phyloP scores from a whole-genome alignment of 768 basidiomycete genomes.

The Dacryopinax primogenitus region DNA sequence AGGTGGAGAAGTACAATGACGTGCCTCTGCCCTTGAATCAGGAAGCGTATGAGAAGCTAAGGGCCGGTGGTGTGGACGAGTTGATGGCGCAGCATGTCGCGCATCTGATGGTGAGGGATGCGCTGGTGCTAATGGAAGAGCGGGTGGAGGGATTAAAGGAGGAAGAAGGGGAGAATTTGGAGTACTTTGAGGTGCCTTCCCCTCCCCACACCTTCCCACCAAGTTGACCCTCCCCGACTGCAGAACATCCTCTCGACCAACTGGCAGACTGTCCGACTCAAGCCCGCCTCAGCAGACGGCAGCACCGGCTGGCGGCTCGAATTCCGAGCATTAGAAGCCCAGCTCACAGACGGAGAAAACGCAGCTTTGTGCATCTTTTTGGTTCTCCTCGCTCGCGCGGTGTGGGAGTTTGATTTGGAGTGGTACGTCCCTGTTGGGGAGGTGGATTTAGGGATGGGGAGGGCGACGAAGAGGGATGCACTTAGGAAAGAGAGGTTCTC shows the following conservation, averaged over 20 bases:
- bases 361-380: conserved; percentile 92
- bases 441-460: conserved; percentile 92
- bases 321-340: conserved; percentile 97
- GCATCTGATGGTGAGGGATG: conserved; percentile 95
- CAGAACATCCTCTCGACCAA: conserved; percentile 99
- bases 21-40: conserved; percentile 66
- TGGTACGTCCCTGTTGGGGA: conserved; percentile 96
- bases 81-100: conserved; percentile 81
- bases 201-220: not conserved
- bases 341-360: conserved; percentile 97
- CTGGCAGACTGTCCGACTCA: conserved; percentile 98
- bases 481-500: conserved; percentile 61
- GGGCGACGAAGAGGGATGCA: conserved; percentile 77
- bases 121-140: conserved; percentile 87
- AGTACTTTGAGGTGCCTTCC: conserved; percentile 33
- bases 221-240: conserved; percentile 42
- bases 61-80: conserved; percentile 67
- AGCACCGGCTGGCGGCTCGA: conserved; percentile 96
- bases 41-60: conserved; percentile 55
- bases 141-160: conserved; percentile 42
- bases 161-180: conserved; percentile 75
- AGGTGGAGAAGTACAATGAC: conserved; percentile 91
- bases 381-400: conserved; percentile 85
- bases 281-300: conserved; percentile 88
- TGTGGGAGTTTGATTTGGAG: conserved; percentile 79